Percentiles rank a stretch among this genome's conserved stretches.
Evolutionary conservation across 208 protist species (phyloP).

Genomic region (Trypanosoma cruzi): DNA sequence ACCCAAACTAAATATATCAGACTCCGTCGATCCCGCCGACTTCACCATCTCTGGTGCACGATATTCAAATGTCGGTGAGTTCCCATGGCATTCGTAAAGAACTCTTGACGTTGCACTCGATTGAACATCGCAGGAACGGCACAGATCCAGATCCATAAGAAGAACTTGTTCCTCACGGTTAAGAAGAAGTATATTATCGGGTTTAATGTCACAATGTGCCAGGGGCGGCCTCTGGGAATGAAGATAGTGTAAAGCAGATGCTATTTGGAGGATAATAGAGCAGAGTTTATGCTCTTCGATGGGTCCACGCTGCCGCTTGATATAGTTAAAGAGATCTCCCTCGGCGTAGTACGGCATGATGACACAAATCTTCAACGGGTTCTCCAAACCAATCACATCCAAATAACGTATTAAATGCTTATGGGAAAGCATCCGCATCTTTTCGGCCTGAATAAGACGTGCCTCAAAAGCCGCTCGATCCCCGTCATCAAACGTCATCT

Average conservation of each 20-base stretch:
- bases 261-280: constrained; percentile 82
- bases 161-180: constrained; percentile 84
- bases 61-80: constrained; percentile 78
- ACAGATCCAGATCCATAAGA: constrained; percentile 89
- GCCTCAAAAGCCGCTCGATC: constrained; percentile 38
- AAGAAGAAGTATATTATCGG: constrained; percentile 86
- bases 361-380: constrained; percentile 63
- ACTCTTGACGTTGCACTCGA: constrained; percentile 35
- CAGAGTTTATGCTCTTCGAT: constrained; percentile 70
- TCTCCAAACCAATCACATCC: constrained; percentile 57
- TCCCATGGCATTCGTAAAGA: constrained; percentile 29
- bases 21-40: constrained; percentile 58
- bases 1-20: constrained; percentile 88
- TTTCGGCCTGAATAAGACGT: constrained; percentile 60
- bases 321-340: constrained; percentile 69
- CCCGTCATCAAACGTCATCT: constrained; percentile 65
- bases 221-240: constrained; percentile 78
- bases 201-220: constrained; percentile 90
- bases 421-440: constrained; percentile 73
- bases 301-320: constrained; percentile 50
- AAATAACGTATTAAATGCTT: constrained; percentile 85
- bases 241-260: constrained; percentile 75
- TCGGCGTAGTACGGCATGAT: constrained; percentile 89
- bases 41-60: constrained; percentile 58
- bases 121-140: constrained; percentile 49